A percentile compares a stretch with the other conserved stretches of the same genome.
phyloP scores from a whole-genome alignment of 495 filamentous ascomycete genomes.

The Pyronema domesticum region DNA sequence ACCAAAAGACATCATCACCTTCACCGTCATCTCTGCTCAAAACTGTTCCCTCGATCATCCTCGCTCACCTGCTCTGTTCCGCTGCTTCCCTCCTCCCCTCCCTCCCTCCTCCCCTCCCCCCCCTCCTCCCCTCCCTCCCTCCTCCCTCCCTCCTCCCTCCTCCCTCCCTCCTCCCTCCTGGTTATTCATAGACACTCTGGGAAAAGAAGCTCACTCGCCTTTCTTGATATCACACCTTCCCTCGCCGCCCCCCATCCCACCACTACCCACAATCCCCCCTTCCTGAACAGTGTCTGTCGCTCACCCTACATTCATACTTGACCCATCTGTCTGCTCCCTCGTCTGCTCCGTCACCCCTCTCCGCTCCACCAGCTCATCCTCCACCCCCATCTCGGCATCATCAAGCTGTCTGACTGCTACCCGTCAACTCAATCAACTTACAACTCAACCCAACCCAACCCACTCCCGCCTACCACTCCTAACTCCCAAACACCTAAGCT shows the following conservation, averaged over 20 bases:
- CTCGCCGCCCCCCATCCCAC: neutral
- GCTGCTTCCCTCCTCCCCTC: neutral
- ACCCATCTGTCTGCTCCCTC: neutral
- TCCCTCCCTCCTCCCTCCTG: too few species aligned
- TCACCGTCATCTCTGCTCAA: neutral
- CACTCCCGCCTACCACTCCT: neutral
- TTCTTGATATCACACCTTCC: neutral
- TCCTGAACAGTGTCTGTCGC: neutral
- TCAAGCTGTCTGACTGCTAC: neutral
- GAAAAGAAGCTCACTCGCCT: too few species aligned
- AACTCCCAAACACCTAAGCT: neutral
- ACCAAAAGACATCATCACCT: neutral
- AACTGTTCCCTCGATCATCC: neutral
- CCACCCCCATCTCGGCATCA: neutral
- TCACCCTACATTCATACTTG: neutral
- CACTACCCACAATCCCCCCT: neutral
- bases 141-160: too few species aligned
- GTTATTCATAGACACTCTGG: too few species aligned
- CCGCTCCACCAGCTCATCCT: neutral
- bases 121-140: neutral
- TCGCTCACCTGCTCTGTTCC: neutral
- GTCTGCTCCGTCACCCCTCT: neutral
- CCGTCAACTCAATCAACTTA: neutral
- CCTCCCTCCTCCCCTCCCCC: neutral
- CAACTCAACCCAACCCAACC: neutral